Percentiles rank a stretch among this genome's conserved stretches.
phyloP scores from a whole-genome alignment of 208 protist species.

The Acanthamoeba sp. region DNA sequence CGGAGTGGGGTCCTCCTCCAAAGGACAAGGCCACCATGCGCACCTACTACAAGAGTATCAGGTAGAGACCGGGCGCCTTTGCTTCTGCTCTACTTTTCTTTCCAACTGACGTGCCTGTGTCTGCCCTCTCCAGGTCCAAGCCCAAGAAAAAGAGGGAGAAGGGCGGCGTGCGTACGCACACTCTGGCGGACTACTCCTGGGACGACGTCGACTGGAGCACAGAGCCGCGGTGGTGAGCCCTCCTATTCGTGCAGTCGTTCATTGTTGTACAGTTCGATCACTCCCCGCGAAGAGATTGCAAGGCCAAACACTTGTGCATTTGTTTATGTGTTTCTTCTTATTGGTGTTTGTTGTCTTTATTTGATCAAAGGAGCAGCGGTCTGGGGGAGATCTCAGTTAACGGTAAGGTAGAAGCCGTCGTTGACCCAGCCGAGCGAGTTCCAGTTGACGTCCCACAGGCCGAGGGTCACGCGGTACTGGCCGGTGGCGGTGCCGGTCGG shows the following conservation, averaged over 20 bases:
- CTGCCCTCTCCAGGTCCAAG: neutral
- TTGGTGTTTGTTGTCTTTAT: too few species aligned
- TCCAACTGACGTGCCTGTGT: neutral
- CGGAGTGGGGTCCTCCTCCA: neutral
- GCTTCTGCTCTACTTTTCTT: neutral
- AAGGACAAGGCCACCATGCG: constrained; percentile 34
- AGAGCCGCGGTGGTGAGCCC: neutral
- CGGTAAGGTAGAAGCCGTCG: neutral
- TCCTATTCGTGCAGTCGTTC: too few species aligned
- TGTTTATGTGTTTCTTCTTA: too few species aligned
- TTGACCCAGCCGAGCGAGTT: neutral
- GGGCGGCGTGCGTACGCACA: neutral
- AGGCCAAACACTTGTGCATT: too few species aligned
- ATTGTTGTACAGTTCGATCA: too few species aligned
- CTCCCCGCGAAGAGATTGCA: too few species aligned
- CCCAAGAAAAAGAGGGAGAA: neutral
- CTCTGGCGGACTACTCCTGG: neutral
- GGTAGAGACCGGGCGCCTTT: neutral
- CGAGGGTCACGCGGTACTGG: neutral
- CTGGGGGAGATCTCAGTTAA: too few species aligned
- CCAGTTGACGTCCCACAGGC: constrained; percentile 31
- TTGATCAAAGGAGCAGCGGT: too few species aligned
- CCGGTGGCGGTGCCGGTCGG: neutral
- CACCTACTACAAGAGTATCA: constrained; percentile 33
- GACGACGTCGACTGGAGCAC: neutral